Evolutionary conservation across 352 stramenopile genomes (phyloP).

Genomic region (Phytophthora chlamydospora): DNA sequence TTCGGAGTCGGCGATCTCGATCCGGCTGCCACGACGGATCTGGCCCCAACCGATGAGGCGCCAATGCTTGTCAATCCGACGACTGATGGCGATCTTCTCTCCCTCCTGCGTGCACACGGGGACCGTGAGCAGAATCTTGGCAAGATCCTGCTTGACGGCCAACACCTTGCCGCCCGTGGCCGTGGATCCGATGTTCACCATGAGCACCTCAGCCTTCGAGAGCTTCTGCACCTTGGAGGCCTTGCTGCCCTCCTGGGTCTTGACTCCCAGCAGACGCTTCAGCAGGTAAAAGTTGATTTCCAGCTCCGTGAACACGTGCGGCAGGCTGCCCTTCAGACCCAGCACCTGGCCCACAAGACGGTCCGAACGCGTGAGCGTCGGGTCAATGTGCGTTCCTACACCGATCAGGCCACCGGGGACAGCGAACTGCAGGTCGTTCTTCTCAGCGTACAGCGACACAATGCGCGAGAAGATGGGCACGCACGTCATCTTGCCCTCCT

Average conservation of each 20-base stretch:
- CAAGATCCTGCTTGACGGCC: constrained; percentile 97
- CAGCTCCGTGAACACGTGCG: constrained; percentile 98
- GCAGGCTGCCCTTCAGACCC: constrained; percentile 96
- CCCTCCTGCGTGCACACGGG: constrained; percentile 99
- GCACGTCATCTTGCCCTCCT: constrained; percentile 95
- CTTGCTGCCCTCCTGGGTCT: constrained; percentile 99
- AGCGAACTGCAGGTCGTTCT: constrained; percentile 99
- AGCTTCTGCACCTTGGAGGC: constrained; percentile 99
- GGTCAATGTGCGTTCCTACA: constrained; percentile 99
- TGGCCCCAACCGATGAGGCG: constrained; percentile 99
- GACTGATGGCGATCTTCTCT: constrained; percentile 99
- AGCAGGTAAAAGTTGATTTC: constrained; percentile 99
- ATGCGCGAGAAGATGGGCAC: constrained; percentile 94
- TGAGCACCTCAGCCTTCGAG: constrained; percentile 98
- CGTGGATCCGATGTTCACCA: constrained; percentile 99
- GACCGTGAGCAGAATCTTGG: constrained; percentile 99
- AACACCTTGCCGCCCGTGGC: constrained; percentile 96
- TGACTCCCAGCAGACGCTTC: constrained; percentile 98
- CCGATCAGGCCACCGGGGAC: constrained; percentile 99
- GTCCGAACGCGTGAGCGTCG: constrained; percentile 98
- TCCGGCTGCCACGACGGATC: constrained; percentile 97
- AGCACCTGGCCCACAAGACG: constrained; percentile 99
- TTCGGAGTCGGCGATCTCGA: constrained; percentile 90
- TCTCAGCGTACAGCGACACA: constrained; percentile 98
- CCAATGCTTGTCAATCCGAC: constrained; percentile 99